A percentile compares a stretch with the other conserved stretches of the same genome.
Evolutionary conservation across 768 basidiomycete species (phyloP).

Genomic region (Leccinum subgranulosum): DNA sequence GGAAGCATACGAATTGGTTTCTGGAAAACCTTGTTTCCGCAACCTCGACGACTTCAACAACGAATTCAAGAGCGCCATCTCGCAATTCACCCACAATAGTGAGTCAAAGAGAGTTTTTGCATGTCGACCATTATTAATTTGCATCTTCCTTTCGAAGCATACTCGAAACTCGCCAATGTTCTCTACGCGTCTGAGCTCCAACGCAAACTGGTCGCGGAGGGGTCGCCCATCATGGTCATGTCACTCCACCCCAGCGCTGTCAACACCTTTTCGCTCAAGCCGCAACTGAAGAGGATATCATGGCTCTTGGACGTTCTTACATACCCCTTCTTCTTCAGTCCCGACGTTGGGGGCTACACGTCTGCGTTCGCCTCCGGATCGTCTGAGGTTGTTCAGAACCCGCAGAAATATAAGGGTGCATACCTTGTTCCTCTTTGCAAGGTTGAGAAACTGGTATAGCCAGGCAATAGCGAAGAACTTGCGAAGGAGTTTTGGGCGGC

Average conservation of each 20-base stretch:
- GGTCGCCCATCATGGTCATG: conserved; percentile 3
- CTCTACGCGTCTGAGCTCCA: conserved; percentile 52
- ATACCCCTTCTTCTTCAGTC: conserved; percentile 1
- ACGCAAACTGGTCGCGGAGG: conserved; percentile 31
- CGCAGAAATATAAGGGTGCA: conserved; percentile 29
- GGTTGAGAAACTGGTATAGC: conserved; percentile 11
- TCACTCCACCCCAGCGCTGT: conserved; percentile 30
- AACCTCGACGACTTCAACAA: conserved; percentile 31
- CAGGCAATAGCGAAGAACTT: conserved; percentile 21
- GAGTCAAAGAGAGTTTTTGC: background rate
- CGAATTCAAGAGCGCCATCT: conserved; percentile 25
- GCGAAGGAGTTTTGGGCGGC: conserved; percentile 30
- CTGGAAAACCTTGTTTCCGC: conserved; percentile 3
- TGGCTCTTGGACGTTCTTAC: conserved; percentile 15
- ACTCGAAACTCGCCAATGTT: conserved; percentile 51
- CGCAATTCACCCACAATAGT: background rate
- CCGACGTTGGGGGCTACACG: conserved; percentile 26
- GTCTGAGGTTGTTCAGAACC: conserved; percentile 16
- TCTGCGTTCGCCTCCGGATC: conserved; percentile 32
- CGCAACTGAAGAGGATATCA: conserved; percentile 11
- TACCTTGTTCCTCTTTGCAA: conserved; percentile 31
- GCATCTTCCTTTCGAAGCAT: conserved; percentile 29
- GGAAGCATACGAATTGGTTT: conserved; percentile 20
- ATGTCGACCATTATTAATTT: background rate
- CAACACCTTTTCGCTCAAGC: conserved; percentile 27